Evolutionary conservation across 2,329 filamentous ascomycete genomes (phyloP).

Genomic region (Pseudodiploospora longispora): DNA sequence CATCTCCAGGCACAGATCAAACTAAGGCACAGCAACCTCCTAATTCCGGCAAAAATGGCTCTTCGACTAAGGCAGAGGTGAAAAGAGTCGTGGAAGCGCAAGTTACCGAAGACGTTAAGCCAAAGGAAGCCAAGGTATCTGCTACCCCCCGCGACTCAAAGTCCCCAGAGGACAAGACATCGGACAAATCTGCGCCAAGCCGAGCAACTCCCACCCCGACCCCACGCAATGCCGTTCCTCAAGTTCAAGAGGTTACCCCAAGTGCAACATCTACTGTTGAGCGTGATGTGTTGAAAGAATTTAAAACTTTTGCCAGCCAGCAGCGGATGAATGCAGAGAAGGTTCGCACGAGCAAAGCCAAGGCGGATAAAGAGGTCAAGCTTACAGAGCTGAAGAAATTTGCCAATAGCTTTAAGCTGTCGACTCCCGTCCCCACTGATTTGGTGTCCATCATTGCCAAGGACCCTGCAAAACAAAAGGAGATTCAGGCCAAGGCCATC

Average conservation of each 20-base stretch:
- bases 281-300: conserved; percentile 52
- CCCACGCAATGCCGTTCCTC: background rate
- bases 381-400: conserved; percentile 94
- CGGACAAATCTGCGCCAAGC: conserved; percentile 17
- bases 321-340: conserved; percentile 50
- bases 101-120: conserved; percentile 22
- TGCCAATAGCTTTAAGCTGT: conserved; percentile 85
- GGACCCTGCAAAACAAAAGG: conserved; percentile 86
- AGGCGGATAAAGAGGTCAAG: conserved; percentile 81
- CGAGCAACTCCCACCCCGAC: conserved; percentile 1
- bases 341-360: conserved; percentile 48
- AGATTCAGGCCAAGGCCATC: conserved; percentile 83
- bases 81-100: conserved; percentile 19
- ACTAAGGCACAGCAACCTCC: conserved; percentile 5
- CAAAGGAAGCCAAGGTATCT: conserved; percentile 24
- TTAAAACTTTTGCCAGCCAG: conserved; percentile 55
- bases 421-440: conserved; percentile 84
- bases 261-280: conserved; percentile 55
- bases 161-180: conserved; percentile 20
- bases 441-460: conserved; percentile 93
- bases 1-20: conserved; percentile 10
- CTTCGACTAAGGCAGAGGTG: conserved; percentile 17
- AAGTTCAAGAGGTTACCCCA: conserved; percentile 20
- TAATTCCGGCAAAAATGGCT: conserved; percentile 22
- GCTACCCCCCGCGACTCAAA: conserved; percentile 24